Evolutionary conservation across 257 asterid genomes (phyloP), one percentile per base, ranked within the genome.

Genomic region (Coffea eugenioides): DNA sequence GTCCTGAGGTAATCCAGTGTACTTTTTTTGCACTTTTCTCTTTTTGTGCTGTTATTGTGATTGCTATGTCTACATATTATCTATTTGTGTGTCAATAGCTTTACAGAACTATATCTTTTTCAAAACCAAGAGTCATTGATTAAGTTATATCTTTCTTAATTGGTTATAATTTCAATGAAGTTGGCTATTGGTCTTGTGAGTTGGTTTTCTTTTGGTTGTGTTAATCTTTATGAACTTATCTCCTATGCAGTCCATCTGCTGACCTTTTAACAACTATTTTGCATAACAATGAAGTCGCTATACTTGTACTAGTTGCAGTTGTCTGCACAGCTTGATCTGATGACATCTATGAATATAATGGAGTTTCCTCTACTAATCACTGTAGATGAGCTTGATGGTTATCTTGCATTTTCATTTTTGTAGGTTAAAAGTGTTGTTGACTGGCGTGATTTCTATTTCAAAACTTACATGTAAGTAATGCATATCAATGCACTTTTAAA

Each of bases 341-440:
- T 15, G 67, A 20, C 36, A 0, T 57, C 65, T 74, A 21, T 20
- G 69, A 74, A 51, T 54, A 15, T 48, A 5, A 13, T 23, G 46
- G 72, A 43, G 64, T 48, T 79, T 61, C 10, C 54, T 79, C 23
- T 45, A 8, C 49, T 64, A 1, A 78, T 57, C 25, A 41, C 67
- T 39, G 69, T 52, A 39, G 54, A 57, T n/a, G 56, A 14, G 34
- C 56, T 75, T 80, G 36, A 36, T 78, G 31, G 43, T 36, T 59
- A 14, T 51, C 59, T 34, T 71, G 18, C 68, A 8, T 31, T 43
- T 78, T 79, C 74, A 66, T 72, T 27, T 79, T 52, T 85, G 67
- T 80, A 94, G 98, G 97, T 95, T 86, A 93, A 93, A 83, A 89
- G 97, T 82, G 80, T 95, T 48, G 95, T 93, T 83, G 98, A 90